Evolutionary conservation across 164 flowering plant species (phyloP).

Genomic region (Berberis vulgaris): DNA sequence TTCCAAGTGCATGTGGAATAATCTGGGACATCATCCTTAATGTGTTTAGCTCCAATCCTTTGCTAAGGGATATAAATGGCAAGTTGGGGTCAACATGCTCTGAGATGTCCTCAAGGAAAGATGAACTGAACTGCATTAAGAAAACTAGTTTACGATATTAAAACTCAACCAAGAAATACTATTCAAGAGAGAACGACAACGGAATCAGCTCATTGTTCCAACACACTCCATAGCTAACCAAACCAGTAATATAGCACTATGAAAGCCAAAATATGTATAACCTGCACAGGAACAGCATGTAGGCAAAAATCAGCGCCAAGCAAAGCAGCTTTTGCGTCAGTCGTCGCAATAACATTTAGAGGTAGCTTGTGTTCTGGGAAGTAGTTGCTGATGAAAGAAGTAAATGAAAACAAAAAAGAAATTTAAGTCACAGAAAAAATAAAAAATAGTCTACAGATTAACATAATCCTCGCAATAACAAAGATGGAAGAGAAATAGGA

Average conservation of each 20-base stretch:
- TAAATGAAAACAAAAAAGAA: not conserved
- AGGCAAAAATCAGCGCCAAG: constrained; percentile 79
- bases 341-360: constrained; percentile 74
- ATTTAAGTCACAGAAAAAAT: not conserved
- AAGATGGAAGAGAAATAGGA: no score
- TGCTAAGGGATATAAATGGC: constrained; percentile 94
- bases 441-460: not conserved
- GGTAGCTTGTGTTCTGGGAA: constrained; percentile 84
- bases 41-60: constrained; percentile 83
- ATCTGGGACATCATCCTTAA: constrained; percentile 96
- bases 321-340: constrained; percentile 72
- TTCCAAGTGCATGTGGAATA: constrained; percentile 64
- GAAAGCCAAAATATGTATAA: constrained; percentile 12
- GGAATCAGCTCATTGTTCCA: not conserved
- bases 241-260: not conserved
- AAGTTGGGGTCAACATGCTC: constrained; percentile 70
- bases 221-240: not conserved
- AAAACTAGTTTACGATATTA: constrained; percentile 9
- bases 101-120: constrained; percentile 75
- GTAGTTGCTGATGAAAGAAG: constrained; percentile 45
- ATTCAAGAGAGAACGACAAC: not conserved
- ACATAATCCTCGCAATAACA: no score
- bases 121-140: constrained; percentile 79
- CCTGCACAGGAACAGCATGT: constrained; percentile 99
- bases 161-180: not conserved